These are phyloP conservation scores for Colletotrichum magnum DNA, from an alignment of 2,329 filamentous ascomycete species.

Conservation along the genomic window DNA sequence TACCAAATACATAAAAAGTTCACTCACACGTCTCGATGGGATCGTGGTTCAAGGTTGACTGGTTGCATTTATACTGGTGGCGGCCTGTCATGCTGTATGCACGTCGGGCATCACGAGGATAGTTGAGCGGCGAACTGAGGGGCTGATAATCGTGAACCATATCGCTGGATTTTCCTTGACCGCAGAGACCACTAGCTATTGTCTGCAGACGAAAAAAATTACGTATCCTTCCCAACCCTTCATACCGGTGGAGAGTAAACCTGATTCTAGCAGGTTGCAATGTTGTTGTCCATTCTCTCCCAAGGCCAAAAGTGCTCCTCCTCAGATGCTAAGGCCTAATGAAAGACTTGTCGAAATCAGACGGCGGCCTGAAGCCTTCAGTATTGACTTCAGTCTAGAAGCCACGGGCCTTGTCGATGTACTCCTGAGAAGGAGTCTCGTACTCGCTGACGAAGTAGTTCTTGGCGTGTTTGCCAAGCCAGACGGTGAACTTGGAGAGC, in stretches of 20 bases:
- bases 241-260: conserved; percentile 19
- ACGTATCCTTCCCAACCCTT: conserved; percentile 23
- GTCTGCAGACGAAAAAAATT: conserved; percentile 11
- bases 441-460: conserved; percentile 85
- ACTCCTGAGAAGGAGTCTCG: conserved; percentile 79
- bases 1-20: conserved; percentile 22
- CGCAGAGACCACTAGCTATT: not conserved
- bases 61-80: not conserved
- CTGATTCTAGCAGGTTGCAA: conserved; percentile 9
- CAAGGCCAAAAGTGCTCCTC: not conserved
- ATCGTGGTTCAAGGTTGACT: not conserved
- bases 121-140: not conserved
- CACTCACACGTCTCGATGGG: not conserved
- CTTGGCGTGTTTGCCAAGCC: conserved; percentile 83
- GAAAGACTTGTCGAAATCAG: too few species aligned
- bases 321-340: not conserved
- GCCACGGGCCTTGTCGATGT: conserved; percentile 75
- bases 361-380: too few species aligned
- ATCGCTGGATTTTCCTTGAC: not conserved
- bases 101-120: conserved; percentile 1
- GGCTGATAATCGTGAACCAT: conserved; percentile 1
- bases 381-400: conserved; percentile 48
- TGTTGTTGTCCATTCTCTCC: not conserved
- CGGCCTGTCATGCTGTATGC: not conserved
- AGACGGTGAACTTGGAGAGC: conserved; percentile 86